Evolutionary conservation across 495 filamentous ascomycete genomes (phyloP).

Genomic region (Podospora tetraspora): DNA sequence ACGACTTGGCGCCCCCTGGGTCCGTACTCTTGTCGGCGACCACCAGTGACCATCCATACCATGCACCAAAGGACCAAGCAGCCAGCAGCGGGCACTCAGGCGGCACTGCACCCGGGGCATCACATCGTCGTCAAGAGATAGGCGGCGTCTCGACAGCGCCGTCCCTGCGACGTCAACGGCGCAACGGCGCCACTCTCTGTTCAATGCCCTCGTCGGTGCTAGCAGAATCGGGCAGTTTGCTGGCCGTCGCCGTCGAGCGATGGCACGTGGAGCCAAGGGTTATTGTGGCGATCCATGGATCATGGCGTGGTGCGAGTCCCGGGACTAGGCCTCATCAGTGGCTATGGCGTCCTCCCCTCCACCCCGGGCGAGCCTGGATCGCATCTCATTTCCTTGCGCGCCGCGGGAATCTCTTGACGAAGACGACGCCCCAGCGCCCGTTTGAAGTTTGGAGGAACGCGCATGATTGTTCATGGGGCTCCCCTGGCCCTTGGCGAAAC

Average conservation of each 20-base stretch:
- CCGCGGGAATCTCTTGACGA: not conserved
- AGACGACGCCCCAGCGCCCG: not conserved
- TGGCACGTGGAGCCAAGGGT: constrained; percentile 12
- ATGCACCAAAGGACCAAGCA: not conserved
- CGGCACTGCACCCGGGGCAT: too few relatives aligned
- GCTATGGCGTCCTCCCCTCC: not conserved
- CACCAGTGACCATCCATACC: not conserved
- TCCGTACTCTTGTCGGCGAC: not conserved
- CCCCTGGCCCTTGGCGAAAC: not conserved
- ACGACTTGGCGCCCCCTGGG: not conserved
- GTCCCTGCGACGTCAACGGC: not conserved
- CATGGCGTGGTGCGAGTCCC: constrained; percentile 8
- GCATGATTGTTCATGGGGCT: not conserved
- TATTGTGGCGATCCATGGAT: not conserved
- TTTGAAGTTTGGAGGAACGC: not conserved
- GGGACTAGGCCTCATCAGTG: constrained; percentile 6
- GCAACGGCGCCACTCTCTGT: not conserved
- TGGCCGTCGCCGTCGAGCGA: not conserved
- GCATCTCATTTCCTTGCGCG: not conserved
- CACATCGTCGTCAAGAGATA: not conserved
- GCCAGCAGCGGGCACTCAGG: too few relatives aligned
- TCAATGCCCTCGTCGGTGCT: not conserved
- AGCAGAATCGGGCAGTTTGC: not conserved
- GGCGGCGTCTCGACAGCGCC: not conserved
- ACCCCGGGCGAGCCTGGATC: not conserved